Evolutionary conservation across 2,329 filamentous ascomycete genomes (phyloP), one percentile per base, ranked within the genome.

Genomic region (Penicillium rolfsii): DNA sequence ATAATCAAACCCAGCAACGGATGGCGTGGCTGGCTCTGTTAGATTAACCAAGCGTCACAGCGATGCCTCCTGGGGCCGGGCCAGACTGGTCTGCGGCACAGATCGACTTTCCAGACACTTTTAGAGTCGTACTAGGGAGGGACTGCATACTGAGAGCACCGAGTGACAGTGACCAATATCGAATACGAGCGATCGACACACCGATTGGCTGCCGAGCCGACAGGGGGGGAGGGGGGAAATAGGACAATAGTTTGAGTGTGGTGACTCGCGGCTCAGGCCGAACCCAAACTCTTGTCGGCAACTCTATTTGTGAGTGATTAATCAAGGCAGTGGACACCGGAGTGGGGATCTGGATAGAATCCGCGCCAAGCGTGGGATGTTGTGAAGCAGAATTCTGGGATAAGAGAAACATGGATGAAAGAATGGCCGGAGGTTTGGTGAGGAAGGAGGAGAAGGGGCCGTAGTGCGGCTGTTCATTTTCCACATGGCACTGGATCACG

Each of bases 231-330:
- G 30, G 30, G 9, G 11, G 3, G 22, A 14, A 22, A 22, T 22
- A 24, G 41, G 12, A 28, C 26, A 12, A 28, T 12, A 36, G 30
- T 26, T 48, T 22, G 19, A 22, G 40, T 35, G 41, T 33, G 35
- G 46, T 55, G 55, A 53, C 36, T 63, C 63, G 61, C 64, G 66
- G 63, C 61, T 67, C 63, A 67, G 63, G 61, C 66, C 62, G 65
- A 67, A 62, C 54, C 54, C 57, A 65, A 68, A 65, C 62, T 55
- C 40, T 59, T 59, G 45, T 28, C 60, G 60, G 58, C 50, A 63
- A 60, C 55, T 53, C 43, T 61, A 43, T 50, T 52, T 11, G 35
- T 43, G 33, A 16, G n/a, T 12, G 46, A 50, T 52, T 38, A 36
- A 52, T 38, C 50, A 36, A 40, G 49, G 19, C n/a, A 22, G 28